Base-by-base conservation (phyloP, 257 asterid genomes). In the Scutellaria galericulata region DNA sequence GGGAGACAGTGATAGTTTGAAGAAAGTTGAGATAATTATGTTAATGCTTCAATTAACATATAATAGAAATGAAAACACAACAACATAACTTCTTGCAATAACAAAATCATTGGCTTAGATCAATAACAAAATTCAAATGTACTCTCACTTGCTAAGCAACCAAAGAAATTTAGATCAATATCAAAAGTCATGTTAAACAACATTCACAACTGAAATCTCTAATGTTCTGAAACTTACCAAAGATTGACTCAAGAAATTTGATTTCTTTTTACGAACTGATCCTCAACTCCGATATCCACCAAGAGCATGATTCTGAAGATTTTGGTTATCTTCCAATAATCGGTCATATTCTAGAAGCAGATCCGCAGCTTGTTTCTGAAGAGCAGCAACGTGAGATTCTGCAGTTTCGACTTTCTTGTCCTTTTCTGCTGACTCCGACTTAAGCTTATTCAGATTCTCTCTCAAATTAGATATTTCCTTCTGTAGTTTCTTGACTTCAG, bases 291-390 rank as follows among this genome's bases (percentile, higher is more conserved):
- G 83, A 74, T 71, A 76, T 3, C 85, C 91, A 51, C 85, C 91
- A 51, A 15, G 79, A 46, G 79, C 82, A 52, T 86, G 94, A 55
- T 61, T 81, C 84, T 91, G 97, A 72, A 94, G 97, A 78, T 79
- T 87, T 69, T 91, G 96, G 78, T 94, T 94, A 61, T 89, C 98
- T 74, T 89, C 97, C 81, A 94, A 77, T 8, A 91, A 81, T 2
- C 90, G 86, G 66, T 91, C 97, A 5, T 94, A 94, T 76, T 94
- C 99, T 3, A 91, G 85, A 65, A 94, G 96, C 62, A 91, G 78
- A 81, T 88, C 97, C 0, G 94, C 93, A 54, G 93, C 86, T 80
- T 91, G 96, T 78, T 87, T 89, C 77, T 88, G 97, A 18, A 94
- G 96, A 39, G 99, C 77, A 61, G 82, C 57, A 27, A 91, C 96